Conservation (phyloP, 371 early-diverging fungal species). For the Rhizomucor miehei region DNA sequence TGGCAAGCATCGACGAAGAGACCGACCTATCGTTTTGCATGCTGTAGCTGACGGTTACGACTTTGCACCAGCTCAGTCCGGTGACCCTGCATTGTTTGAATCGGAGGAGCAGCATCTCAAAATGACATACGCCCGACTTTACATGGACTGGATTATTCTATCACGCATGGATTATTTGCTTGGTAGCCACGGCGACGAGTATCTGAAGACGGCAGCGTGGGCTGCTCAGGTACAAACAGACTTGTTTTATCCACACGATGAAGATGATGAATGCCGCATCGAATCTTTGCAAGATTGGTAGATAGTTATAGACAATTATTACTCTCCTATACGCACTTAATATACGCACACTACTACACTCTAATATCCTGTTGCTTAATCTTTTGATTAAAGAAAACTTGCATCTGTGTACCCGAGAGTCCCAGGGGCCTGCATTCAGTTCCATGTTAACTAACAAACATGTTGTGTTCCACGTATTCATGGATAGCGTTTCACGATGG, state of each 20-base stretch:
- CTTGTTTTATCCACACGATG: not conserved
- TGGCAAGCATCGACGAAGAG: not conserved
- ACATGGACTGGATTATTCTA: conserved; percentile 47
- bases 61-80: conserved; percentile 10
- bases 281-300: conserved; percentile 10
- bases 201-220: conserved; percentile 41
- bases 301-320: no score
- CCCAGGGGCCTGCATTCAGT: no score
- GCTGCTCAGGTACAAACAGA: conserved; percentile 44
- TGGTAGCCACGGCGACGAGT: conserved; percentile 23
- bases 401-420: no score
- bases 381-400: no score
- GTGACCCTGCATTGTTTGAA: conserved; percentile 4
- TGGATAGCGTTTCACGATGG: no score
- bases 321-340: no score
- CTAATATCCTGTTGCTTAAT: no score
- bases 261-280: conserved; percentile 6
- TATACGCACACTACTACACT: no score
- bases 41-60: conserved; percentile 24
- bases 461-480: no score
- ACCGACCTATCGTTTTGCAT: conserved; percentile 14
- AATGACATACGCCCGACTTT: conserved; percentile 24
- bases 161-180: conserved; percentile 43
- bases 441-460: no score
- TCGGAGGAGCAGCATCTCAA: conserved; percentile 21